Percentiles rank a stretch among this genome's conserved stretches.
These are phyloP conservation scores for Boletus pseudo-olivaceus DNA, from an alignment of 768 basidiomycete species.

Conservation along the genomic window DNA sequence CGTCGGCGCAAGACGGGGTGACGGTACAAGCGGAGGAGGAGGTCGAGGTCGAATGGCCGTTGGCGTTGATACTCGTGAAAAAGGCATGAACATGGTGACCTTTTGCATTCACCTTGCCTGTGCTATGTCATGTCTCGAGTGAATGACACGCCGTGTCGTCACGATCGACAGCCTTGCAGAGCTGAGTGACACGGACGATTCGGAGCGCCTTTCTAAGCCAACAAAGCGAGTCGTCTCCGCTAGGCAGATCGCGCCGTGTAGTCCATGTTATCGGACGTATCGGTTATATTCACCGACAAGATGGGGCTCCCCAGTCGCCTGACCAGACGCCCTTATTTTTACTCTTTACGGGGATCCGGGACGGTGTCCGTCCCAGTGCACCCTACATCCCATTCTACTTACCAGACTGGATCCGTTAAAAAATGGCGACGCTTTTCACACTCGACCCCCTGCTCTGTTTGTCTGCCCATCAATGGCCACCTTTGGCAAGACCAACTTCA, in stretches of 20 bases:
- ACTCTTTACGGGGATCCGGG: background rate
- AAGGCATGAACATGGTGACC: slow-evolving; percentile 1
- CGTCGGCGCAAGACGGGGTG: slow-evolving; percentile 24
- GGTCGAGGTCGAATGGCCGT: slow-evolving; percentile 43
- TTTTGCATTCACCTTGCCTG: background rate
- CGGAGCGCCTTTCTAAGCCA: background rate
- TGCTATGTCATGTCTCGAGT: too few species aligned
- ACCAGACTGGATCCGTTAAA: background rate
- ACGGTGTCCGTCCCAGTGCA: background rate
- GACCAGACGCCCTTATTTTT: background rate
- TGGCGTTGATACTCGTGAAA: slow-evolving; percentile 31
- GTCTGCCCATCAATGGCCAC: slow-evolving; percentile 52
- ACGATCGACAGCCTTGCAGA: too few species aligned
- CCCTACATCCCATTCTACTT: background rate
- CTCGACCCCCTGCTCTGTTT: background rate
- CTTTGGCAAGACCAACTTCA: slow-evolving; percentile 65
- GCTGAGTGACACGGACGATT: background rate
- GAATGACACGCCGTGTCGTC: too few species aligned
- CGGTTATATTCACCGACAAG: background rate
- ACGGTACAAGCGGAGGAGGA: slow-evolving; percentile 16
- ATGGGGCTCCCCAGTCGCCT: background rate
- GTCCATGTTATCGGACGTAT: background rate
- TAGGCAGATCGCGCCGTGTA: too few species aligned
- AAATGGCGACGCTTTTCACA: background rate
- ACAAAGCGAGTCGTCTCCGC: background rate